Evolutionary conservation across 2,329 filamentous ascomycete genomes (phyloP).

Genomic region (Sordariomycetes sp.): DNA sequence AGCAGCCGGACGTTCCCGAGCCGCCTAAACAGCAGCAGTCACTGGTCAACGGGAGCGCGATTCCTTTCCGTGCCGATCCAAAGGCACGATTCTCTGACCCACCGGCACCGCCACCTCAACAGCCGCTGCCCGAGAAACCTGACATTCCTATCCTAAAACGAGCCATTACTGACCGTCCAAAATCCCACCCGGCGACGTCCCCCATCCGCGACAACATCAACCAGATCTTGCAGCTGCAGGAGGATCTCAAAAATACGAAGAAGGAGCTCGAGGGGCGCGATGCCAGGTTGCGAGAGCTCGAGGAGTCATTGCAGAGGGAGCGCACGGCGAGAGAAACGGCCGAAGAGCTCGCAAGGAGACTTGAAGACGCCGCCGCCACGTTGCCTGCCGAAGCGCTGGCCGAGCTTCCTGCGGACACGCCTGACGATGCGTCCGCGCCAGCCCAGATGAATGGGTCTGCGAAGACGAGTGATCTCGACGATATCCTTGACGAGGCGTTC

Average conservation of each 20-base stretch:
- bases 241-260: constrained; percentile 72
- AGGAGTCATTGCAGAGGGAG: constrained; percentile 65
- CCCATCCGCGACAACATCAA: constrained; percentile 47
- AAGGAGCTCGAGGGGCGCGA: constrained; percentile 54
- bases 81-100: constrained; percentile 86
- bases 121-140: constrained; percentile 86
- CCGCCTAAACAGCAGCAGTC: constrained; percentile 27
- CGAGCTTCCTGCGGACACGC: background rate
- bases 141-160: constrained; percentile 66
- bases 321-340: constrained; percentile 69
- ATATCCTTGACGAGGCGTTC: constrained; percentile 30
- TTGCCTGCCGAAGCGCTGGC: constrained; percentile 9
- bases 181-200: constrained; percentile 38
- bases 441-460: constrained; percentile 22
- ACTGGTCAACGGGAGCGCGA: constrained; percentile 35
- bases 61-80: constrained; percentile 54
- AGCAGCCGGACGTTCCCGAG: constrained; percentile 35
- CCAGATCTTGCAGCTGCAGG: constrained; percentile 66
- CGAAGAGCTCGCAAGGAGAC: constrained; percentile 63
- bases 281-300: constrained; percentile 33
- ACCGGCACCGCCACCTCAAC: constrained; percentile 83
- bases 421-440: background rate
- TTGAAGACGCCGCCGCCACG: constrained; percentile 41
- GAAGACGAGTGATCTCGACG: constrained; percentile 20
- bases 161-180: constrained; percentile 61